Base-by-base conservation (phyloP, 179 eudicot genomes). In the Spergularia azorica region DNA sequence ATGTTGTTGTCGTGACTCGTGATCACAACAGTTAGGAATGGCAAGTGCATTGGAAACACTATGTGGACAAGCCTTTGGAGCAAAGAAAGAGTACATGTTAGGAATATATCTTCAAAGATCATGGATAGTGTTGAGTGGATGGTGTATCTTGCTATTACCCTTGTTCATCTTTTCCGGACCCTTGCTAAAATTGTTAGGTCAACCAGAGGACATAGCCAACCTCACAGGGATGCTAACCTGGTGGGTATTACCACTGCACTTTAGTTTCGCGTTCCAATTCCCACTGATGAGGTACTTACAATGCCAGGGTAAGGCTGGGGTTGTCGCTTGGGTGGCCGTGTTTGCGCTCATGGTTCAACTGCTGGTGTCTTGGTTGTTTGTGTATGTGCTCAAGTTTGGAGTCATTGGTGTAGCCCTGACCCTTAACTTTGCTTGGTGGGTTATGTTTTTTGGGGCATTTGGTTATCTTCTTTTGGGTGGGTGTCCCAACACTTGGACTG, bases 21-120 rank as follows among this genome's bases (percentile, higher is more conserved):
- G 26, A 2, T 7, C 2, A 36, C 2, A 26, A 1, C 76, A 85
- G 88, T 63, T 85, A 61, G 88, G 88, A 5, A 82, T 85, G 85
- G 88, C 88, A 26, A 85, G 88, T 63, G 88, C 88, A 52, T 64
- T 83, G 38, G 88, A 85, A 67, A 85, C 88, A 1, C 67, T 85
- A 43, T 85, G 88, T 73, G 88, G 88, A 10, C 88, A 85, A 73
- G 88, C 88, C 39, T 85, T 56, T 56, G 88, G 88, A 1, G 88
- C 86, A 16, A 85, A 85, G 55, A 77, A 85, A 14, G 78, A 83
- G 69, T 70, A 83, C 64, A 78, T 85, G 86, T 38, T 85, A 3
- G 88, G 88, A n/a, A 52, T 80, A 39, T 85, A 85, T 70, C 64
- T 85, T 78, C 88, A 85, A 62, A 72, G 88, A 2, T 85, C 88